Conservation (phyloP, 1,139 yeast species). For the Hansenula anomala region DNA sequence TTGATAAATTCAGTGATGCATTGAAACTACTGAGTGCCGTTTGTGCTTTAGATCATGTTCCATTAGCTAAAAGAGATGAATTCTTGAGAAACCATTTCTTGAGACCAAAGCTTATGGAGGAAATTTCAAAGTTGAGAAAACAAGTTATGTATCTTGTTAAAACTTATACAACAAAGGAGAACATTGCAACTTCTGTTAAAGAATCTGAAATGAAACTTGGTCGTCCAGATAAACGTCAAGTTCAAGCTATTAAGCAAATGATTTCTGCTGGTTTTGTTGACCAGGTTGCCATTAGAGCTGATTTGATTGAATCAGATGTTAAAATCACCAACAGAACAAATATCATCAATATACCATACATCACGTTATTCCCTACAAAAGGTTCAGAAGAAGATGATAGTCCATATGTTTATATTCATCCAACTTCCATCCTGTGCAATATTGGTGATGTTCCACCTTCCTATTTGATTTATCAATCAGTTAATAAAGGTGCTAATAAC, state of each 20-base stretch:
- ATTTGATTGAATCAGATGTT: slow-evolving; percentile 61
- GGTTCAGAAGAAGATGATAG: slow-evolving; percentile 36
- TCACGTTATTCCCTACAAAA: slow-evolving; percentile 57
- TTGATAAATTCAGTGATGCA: slow-evolving; percentile 74
- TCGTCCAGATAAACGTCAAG: slow-evolving; percentile 66
- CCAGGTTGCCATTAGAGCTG: slow-evolving; percentile 84
- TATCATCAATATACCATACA: slow-evolving; percentile 66
- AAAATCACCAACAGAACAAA: slow-evolving; percentile 52
- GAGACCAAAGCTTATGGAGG: slow-evolving; percentile 71
- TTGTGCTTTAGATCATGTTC: slow-evolving; percentile 83
- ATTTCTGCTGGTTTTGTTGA: slow-evolving; percentile 90
- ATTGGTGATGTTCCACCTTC: slow-evolving; percentile 69
- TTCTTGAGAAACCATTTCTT: slow-evolving; percentile 63
- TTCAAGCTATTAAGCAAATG: slow-evolving; percentile 84
- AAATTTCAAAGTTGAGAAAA: slow-evolving; percentile 71
- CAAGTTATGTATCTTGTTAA: slow-evolving; percentile 78
- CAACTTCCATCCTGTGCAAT: slow-evolving; percentile 57
- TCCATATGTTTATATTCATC: slow-evolving; percentile 68
- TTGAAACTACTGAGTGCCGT: slow-evolving; percentile 74
- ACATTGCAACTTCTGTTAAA: slow-evolving; percentile 44
- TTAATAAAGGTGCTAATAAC: slow-evolving; percentile 44
- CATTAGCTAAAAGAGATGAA: slow-evolving; percentile 34
- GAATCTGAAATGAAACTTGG: slow-evolving; percentile 53
- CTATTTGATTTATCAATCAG: slow-evolving; percentile 64
- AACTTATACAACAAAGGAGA: slow-evolving; percentile 53